phyloP scores from a whole-genome alignment of 2,329 filamentous ascomycete species.

The Didymella segeticola region DNA sequence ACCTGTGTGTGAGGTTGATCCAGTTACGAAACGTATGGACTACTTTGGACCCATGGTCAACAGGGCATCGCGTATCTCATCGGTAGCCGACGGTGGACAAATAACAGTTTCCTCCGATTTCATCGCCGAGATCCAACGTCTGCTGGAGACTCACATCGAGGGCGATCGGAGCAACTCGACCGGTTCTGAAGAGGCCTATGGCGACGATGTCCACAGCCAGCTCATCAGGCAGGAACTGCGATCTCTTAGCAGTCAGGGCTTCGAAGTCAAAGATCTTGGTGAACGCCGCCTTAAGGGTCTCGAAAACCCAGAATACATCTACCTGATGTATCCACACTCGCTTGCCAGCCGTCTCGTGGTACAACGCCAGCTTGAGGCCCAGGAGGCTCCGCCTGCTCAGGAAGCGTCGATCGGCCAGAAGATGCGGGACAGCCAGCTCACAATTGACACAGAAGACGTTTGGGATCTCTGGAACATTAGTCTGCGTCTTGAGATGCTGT shows the following conservation, averaged over 20 bases:
- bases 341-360: constrained; percentile 80
- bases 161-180: constrained; percentile 73
- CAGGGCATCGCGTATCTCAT: constrained; percentile 90
- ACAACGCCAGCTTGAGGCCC: constrained; percentile 63
- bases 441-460: constrained; percentile 83
- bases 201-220: constrained; percentile 75
- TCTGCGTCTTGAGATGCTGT: constrained; percentile 89
- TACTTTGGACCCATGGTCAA: constrained; percentile 99
- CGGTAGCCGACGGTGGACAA: constrained; percentile 93
- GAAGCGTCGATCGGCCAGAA: constrained; percentile 66
- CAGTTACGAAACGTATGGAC: constrained; percentile 97
- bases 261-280: constrained; percentile 95
- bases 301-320: constrained; percentile 95
- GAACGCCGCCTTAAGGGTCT: constrained; percentile 95
- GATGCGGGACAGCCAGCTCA: constrained; percentile 68
- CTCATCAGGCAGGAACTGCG: constrained; percentile 87
- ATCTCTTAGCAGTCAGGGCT: constrained; percentile 86
- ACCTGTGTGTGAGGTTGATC: constrained; percentile 93
- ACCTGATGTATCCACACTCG: constrained; percentile 91
- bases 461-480: constrained; percentile 92
- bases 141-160: constrained; percentile 87
- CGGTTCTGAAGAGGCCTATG: constrained; percentile 75
- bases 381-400: constrained; percentile 31
- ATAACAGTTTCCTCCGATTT: constrained; percentile 98
- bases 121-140: constrained; percentile 92